Conservation (phyloP, 768 basidiomycete genomes). For the Lentinula boryana region DNA sequence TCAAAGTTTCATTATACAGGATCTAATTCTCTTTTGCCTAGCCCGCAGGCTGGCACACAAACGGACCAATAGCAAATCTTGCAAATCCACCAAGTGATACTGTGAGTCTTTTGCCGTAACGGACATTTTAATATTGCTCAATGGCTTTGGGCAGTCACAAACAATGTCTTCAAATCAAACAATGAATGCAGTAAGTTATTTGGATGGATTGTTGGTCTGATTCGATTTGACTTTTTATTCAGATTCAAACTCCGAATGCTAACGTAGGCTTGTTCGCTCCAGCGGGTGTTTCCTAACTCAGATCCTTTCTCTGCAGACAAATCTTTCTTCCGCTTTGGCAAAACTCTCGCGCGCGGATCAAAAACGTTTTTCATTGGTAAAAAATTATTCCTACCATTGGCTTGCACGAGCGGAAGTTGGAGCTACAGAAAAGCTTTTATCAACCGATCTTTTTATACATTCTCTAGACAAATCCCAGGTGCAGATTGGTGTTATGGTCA, state of each 20-base stretch:
- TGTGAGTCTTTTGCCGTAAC: background rate
- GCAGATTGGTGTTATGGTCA: background rate
- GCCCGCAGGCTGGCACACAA: background rate
- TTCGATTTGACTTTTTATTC: background rate
- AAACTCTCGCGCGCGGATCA: background rate
- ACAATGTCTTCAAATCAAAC: background rate
- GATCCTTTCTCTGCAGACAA: background rate
- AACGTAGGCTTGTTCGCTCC: background rate
- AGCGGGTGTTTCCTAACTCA: background rate
- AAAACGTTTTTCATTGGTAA: background rate
- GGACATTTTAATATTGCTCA: background rate
- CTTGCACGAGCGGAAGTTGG: background rate
- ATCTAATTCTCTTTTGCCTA: background rate
- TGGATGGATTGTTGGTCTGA: background rate
- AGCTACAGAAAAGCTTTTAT: background rate
- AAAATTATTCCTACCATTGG: background rate
- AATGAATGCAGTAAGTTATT: background rate
- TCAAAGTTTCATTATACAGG: background rate
- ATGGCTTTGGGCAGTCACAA: too few relatives aligned
- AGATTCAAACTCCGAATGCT: background rate
- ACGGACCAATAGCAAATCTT: background rate
- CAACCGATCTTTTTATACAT: background rate
- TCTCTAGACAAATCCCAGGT: background rate
- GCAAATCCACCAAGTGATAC: background rate
- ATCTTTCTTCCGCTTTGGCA: background rate